These are phyloP conservation scores for Fusarium sp. DNA, from an alignment of 2,329 filamentous ascomycete genomes.

Conservation along the genomic window DNA sequence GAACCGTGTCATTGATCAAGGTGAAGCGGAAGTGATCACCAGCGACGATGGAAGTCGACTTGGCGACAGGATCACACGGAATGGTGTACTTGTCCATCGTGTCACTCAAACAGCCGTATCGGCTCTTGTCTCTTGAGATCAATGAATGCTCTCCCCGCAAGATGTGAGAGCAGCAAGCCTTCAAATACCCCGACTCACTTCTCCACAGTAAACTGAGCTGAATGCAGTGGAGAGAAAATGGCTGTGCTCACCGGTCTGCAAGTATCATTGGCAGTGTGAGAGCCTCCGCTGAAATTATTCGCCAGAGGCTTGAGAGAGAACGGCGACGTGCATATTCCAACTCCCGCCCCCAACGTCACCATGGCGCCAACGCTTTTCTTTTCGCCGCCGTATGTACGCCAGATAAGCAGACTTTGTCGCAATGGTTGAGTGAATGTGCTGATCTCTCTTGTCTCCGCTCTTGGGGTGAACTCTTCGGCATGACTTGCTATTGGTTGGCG, in stretches of 20 bases:
- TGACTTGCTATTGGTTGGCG: constrained; percentile 12
- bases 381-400: no score
- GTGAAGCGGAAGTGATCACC: constrained; percentile 66
- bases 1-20: constrained; percentile 63
- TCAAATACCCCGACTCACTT: background rate
- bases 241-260: background rate
- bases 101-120: background rate
- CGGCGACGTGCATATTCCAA: background rate
- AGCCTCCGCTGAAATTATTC: constrained; percentile 4
- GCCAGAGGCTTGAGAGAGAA: constrained; percentile 15
- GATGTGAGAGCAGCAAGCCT: background rate
- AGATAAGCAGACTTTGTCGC: background rate
- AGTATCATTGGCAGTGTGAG: background rate
- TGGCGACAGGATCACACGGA: constrained; percentile 28
- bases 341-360: constrained; percentile 18
- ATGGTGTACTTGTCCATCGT: constrained; percentile 37
- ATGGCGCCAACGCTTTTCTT: background rate
- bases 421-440: background rate
- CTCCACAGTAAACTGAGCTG: background rate
- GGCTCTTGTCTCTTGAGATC: background rate
- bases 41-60: constrained; percentile 26
- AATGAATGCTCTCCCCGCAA: background rate
- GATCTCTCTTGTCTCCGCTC: constrained; percentile 10
- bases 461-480: constrained; percentile 29
- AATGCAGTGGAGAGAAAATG: background rate